Evolutionary conservation across 1,284 basidiomycete species (phyloP).

Genomic region (Abortiporus biennis): DNA sequence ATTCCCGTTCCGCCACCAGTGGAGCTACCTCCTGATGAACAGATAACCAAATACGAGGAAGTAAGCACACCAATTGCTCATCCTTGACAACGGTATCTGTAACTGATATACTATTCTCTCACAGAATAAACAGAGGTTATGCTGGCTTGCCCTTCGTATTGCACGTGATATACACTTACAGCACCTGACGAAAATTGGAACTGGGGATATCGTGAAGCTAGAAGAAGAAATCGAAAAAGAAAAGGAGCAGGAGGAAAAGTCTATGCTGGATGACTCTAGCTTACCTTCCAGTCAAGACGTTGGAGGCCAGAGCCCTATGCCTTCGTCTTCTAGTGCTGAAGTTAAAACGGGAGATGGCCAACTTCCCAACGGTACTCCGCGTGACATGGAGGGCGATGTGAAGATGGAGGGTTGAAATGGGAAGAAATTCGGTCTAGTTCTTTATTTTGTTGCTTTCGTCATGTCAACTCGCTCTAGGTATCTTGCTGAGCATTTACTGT

Average conservation of each 20-base stretch:
- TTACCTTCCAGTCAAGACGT: constrained; percentile 4
- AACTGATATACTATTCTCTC: constrained; percentile 2
- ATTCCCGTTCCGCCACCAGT: constrained; percentile 18
- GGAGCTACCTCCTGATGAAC: constrained; percentile 35
- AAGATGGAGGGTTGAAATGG: constrained; percentile 43
- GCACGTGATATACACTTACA: constrained; percentile 65
- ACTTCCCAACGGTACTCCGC: constrained; percentile 6
- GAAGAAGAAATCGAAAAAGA: constrained; percentile 62
- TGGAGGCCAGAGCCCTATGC: background rate
- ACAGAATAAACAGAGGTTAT: constrained; percentile 66
- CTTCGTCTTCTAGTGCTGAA: constrained; percentile 9
- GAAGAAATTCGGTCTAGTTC: too few relatives aligned
- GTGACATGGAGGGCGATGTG: constrained; percentile 40
- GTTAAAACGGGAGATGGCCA: constrained; percentile 9
- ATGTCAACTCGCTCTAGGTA: too few relatives aligned
- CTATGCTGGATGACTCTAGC: background rate
- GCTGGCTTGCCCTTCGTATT: constrained; percentile 75
- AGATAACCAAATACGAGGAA: constrained; percentile 57
- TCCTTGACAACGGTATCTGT: background rate
- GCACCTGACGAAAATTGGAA: constrained; percentile 74
- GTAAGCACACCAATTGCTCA: too few relatives aligned
- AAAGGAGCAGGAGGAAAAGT: constrained; percentile 20
- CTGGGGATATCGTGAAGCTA: constrained; percentile 63
- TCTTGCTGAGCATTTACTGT: too few relatives aligned
- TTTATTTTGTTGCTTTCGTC: too few relatives aligned